Conservation (phyloP, 345 rosid species). For the Eucalyptus sideroxylon region DNA sequence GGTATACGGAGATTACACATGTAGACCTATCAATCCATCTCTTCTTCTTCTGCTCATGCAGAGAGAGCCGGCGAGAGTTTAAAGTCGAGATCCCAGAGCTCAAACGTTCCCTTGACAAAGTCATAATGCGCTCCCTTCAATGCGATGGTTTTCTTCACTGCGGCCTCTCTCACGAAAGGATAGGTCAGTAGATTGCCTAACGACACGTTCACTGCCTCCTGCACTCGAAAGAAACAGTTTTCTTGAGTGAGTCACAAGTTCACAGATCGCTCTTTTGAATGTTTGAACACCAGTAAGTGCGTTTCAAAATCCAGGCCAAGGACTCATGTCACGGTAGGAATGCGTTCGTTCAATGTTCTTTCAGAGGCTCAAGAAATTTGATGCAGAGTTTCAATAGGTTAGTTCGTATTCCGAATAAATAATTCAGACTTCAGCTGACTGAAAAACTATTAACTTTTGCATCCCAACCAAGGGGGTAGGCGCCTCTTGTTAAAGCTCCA, state of each 20-base stretch:
- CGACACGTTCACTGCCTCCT: conserved; percentile 75
- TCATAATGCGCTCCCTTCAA: conserved; percentile 76
- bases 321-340: not conserved
- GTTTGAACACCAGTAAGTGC: not conserved
- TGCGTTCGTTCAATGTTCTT: not conserved
- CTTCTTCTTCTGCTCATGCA: not conserved
- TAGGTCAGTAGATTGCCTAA: conserved; percentile 65
- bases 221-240: not conserved
- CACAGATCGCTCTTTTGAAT: not conserved
- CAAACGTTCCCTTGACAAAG: conserved; percentile 55
- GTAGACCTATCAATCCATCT: not conserved
- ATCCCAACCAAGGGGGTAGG: not conserved
- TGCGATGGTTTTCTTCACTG: conserved; percentile 28
- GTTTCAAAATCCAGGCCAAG: not conserved
- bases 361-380: not conserved
- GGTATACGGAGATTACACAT: not conserved
- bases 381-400: not conserved
- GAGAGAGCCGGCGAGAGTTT: conserved; percentile 21
- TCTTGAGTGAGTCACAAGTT: not conserved
- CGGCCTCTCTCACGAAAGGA: conserved; percentile 65
- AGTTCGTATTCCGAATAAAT: not conserved
- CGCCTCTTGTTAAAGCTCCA: not conserved
- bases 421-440: not conserved
- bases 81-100: conserved; percentile 70
- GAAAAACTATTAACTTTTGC: not conserved